Conservation (phyloP, 257 asterid genomes). For the Striga asiatica region DNA sequence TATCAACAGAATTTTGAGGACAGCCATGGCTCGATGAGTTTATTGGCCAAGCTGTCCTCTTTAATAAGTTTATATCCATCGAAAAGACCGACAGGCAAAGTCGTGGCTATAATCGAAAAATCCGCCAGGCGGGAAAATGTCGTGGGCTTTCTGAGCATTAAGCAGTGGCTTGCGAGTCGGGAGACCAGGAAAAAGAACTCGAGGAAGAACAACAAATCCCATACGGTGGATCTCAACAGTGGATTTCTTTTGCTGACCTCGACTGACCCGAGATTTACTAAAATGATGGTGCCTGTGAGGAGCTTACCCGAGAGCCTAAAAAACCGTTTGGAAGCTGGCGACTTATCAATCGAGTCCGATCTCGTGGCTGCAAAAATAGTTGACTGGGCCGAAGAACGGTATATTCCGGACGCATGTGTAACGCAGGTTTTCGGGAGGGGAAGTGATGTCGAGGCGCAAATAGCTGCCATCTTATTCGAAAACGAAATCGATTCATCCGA, state of each 20-base stretch:
- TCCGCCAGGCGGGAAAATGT: constrained; percentile 48
- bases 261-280: constrained; percentile 63
- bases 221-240: constrained; percentile 20
- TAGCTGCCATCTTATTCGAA: constrained; percentile 75
- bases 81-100: constrained; percentile 82
- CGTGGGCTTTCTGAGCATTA: constrained; percentile 62
- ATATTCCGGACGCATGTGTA: constrained; percentile 55
- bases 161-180: constrained; percentile 46
- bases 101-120: constrained; percentile 56
- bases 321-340: constrained; percentile 57
- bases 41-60: constrained; percentile 39
- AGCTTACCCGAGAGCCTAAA: constrained; percentile 44
- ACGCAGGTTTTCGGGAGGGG: constrained; percentile 63
- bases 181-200: constrained; percentile 40
- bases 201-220: constrained; percentile 39
- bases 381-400: constrained; percentile 66
- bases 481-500: constrained; percentile 60
- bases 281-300: constrained; percentile 47
- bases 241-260: constrained; percentile 54
- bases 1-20: constrained; percentile 9
- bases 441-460: constrained; percentile 59
- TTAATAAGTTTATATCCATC: constrained; percentile 38
- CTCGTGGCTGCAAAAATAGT: constrained; percentile 63
- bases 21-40: constrained; percentile 20
- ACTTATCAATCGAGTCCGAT: constrained; percentile 53